Conservation (phyloP, 163 green algal species). For the Coccomyxa subellipsoidea region DNA sequence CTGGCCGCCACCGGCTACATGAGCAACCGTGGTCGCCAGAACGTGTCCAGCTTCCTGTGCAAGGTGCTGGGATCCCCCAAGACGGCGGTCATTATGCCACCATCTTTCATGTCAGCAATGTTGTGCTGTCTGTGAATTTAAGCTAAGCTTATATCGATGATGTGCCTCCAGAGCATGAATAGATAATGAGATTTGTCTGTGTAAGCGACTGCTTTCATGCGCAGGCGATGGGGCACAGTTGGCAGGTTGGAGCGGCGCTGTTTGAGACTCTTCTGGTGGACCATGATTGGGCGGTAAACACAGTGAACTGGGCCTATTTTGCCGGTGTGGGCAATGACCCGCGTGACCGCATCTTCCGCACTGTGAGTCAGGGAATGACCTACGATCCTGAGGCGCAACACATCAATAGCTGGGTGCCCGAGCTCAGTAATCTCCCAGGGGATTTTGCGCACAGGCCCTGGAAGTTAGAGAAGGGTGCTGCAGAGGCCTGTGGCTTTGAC, state of each 20-base stretch:
- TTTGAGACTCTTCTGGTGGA: slow-evolving; percentile 11
- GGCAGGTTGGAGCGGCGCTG: not conserved
- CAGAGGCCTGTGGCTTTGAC: not conserved
- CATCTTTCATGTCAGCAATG: too few species aligned
- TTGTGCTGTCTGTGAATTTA: too few species aligned
- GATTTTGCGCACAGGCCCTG: slow-evolving; percentile 34
- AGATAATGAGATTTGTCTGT: too few species aligned
- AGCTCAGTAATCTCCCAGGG: slow-evolving; percentile 27
- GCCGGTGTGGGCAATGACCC: slow-evolving; percentile 34
- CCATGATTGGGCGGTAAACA: slow-evolving; percentile 7
- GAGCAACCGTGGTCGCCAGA: slow-evolving; percentile 24
- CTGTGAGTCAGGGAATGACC: slow-evolving; percentile 39
- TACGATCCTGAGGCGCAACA: slow-evolving; percentile 40
- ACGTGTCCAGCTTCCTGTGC: slow-evolving; percentile 12
- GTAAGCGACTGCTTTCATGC: not conserved
- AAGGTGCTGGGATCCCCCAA: too few species aligned
- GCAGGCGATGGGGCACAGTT: not conserved
- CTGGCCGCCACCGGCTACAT: slow-evolving; percentile 25
- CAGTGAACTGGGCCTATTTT: slow-evolving; percentile 19
- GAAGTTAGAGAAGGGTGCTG: not conserved
- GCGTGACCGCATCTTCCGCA: slow-evolving; percentile 42
- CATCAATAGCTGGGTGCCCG: slow-evolving; percentile 33
- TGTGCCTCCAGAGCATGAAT: too few species aligned
- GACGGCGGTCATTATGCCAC: too few species aligned
- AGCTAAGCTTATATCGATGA: too few species aligned